Conservation (phyloP, 202 grass and related monocot species). For the Zoysia matrella region DNA sequence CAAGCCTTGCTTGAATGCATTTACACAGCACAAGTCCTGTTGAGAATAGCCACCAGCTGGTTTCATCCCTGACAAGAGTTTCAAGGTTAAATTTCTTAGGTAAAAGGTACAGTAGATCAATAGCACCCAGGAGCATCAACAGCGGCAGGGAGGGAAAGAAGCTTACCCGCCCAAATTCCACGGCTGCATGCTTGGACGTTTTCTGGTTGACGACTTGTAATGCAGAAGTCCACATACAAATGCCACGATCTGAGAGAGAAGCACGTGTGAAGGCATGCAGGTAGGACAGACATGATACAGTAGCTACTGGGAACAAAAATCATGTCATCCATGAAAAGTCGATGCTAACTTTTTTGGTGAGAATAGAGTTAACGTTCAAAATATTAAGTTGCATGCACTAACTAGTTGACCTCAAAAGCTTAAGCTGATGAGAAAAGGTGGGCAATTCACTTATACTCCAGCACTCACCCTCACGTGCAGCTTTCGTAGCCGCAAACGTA, state of each 20-base stretch:
- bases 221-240: conserved; percentile 91
- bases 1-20: conserved; percentile 93
- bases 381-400: too few relatives aligned
- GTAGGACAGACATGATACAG: conserved; percentile 21
- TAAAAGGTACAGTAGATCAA: conserved; percentile 12
- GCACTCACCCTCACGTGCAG: too few relatives aligned
- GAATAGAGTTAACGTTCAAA: neutral
- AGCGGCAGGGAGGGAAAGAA: conserved; percentile 6
- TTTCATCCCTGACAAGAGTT: conserved; percentile 83
- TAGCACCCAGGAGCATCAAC: neutral
- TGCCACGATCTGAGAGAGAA: conserved; percentile 64
- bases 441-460: too few relatives aligned
- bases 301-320: conserved; percentile 28
- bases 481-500: too few relatives aligned
- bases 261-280: conserved; percentile 3
- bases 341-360: conserved; percentile 5
- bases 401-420: too few relatives aligned
- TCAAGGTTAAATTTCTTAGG: neutral
- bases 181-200: conserved; percentile 75
- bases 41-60: conserved; percentile 91
- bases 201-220: conserved; percentile 81
- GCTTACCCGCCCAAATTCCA: conserved; percentile 86
- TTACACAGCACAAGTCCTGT: conserved; percentile 79
- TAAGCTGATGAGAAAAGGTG: too few relatives aligned
- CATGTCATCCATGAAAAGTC: neutral